Percentiles rank a stretch among this genome's conserved stretches.
Evolutionary conservation across 257 asterid genomes (phyloP).

Genomic region (Solanum sparsipilum): DNA sequence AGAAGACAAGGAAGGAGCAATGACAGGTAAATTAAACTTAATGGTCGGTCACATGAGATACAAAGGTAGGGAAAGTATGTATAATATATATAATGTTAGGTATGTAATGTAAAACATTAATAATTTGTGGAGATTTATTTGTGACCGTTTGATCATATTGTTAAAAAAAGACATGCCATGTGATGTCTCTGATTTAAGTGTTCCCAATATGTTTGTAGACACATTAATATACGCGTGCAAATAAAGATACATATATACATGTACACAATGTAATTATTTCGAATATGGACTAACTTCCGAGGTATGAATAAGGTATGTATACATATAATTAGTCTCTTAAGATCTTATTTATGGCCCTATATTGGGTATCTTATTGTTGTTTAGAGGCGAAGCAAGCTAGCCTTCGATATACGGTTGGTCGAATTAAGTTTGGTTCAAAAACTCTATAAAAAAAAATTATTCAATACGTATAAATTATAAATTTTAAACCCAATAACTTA

Average conservation of each 20-base stretch:
- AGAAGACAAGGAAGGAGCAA: conserved; percentile 9
- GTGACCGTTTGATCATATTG: not conserved
- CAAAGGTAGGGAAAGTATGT: conserved; percentile 49
- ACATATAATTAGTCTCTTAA: no score
- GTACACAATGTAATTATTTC: not conserved
- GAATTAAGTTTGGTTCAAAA: no score
- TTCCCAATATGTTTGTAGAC: not conserved
- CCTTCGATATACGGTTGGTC: not conserved
- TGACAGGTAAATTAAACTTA: conserved; percentile 29
- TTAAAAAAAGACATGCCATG: conserved; percentile 41
- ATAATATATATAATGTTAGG: conserved; percentile 1
- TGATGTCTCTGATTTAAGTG: conserved; percentile 32
- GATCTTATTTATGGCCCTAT: no score
- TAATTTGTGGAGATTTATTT: conserved; percentile 1
- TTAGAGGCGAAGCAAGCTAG: no score
- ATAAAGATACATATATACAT: not conserved
- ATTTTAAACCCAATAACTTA: no score
- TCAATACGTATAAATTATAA: no score
- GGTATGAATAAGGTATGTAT: no score
- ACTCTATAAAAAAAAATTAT: fast-evolving
- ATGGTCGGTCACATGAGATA: conserved; percentile 67
- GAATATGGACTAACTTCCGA: not conserved
- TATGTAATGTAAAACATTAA: conserved; percentile 15
- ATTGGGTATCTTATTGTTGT: not conserved
- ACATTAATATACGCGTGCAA: not conserved